These are phyloP conservation scores for Picochlorum sp. DNA, from an alignment of 139 green algal species.

Conservation along the genomic window DNA sequence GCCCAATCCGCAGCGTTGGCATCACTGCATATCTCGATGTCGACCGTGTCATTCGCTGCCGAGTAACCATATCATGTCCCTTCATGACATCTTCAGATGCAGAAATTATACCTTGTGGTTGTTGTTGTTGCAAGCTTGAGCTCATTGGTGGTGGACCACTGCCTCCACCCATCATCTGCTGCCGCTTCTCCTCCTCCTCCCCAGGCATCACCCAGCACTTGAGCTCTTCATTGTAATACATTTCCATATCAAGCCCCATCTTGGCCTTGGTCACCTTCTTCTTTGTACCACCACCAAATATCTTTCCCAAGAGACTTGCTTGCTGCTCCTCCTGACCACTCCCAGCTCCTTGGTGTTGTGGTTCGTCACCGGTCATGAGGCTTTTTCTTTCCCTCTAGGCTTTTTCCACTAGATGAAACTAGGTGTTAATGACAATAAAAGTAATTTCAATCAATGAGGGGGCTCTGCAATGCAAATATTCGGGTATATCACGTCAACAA, in stretches of 20 bases:
- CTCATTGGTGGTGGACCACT: neutral
- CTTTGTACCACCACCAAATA: conserved; percentile 7
- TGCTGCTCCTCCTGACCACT: neutral
- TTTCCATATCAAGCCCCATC: conserved; percentile 15
- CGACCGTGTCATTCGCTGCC: neutral
- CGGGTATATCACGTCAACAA: no score
- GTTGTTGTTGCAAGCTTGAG: neutral
- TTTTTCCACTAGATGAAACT: no score
- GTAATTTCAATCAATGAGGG: no score
- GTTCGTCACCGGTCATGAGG: neutral
- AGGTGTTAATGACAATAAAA: no score
- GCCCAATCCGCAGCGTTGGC: neutral
- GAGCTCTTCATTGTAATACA: conserved; percentile 37
- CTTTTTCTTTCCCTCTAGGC: neutral
- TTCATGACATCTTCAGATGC: neutral
- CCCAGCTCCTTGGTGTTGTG: neutral
- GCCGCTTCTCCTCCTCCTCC: conserved; percentile 19
- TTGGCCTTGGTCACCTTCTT: conserved; percentile 11
- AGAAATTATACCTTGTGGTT: neutral
- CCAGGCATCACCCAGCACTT: conserved; percentile 33
- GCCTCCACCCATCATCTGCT: neutral
- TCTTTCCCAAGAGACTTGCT: neutral
- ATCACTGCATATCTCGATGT: conserved; percentile 8
- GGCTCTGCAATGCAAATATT: no score
- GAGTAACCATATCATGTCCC: neutral